phyloP scores from a whole-genome alignment of 2,329 filamentous ascomycete species.

The Sclerotinia sclerotiorum region DNA sequence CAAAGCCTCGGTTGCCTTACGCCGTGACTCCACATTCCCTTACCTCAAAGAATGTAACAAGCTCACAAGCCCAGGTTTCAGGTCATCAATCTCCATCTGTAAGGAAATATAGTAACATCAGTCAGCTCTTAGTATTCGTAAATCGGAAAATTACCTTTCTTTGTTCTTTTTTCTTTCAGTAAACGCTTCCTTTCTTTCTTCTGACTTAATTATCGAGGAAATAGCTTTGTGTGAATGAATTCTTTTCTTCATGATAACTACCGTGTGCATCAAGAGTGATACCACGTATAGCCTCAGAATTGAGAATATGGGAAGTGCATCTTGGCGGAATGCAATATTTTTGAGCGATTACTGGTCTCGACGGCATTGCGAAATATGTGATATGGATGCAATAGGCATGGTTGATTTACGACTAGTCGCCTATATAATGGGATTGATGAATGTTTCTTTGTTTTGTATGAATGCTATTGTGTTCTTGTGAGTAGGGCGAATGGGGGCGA shows the following conservation, averaged over 20 bases:
- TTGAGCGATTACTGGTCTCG: slow-evolving; percentile 18
- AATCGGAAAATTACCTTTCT: slow-evolving; percentile 8
- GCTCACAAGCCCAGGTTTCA: background rate
- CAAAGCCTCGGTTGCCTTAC: background rate
- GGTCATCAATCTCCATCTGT: background rate
- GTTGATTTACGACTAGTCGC: slow-evolving; percentile 27
- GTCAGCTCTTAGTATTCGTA: slow-evolving; percentile 5
- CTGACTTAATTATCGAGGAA: background rate
- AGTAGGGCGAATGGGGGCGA: slow-evolving; percentile 24
- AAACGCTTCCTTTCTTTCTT: slow-evolving; percentile 6
- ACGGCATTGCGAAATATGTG: slow-evolving; percentile 14
- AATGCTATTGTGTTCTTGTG: slow-evolving; percentile 18
- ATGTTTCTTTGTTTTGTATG: slow-evolving; percentile 20
- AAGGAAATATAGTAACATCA: slow-evolving; percentile 2
- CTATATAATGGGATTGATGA: slow-evolving; percentile 23
- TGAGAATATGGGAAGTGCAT: slow-evolving; percentile 5
- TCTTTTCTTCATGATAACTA: background rate
- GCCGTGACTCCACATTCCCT: slow-evolving; percentile 5
- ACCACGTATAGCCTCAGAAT: slow-evolving; percentile 7
- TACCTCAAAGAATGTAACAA: background rate
- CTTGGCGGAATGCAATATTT: slow-evolving; percentile 7
- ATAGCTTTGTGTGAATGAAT: background rate
- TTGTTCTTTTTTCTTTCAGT: background rate
- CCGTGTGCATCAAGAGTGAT: slow-evolving; percentile 23
- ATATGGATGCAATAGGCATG: slow-evolving; percentile 21